Evolutionary conservation across 2,329 filamentous ascomycete genomes (phyloP).

Genomic region (Nannizziopsis barbatae): DNA sequence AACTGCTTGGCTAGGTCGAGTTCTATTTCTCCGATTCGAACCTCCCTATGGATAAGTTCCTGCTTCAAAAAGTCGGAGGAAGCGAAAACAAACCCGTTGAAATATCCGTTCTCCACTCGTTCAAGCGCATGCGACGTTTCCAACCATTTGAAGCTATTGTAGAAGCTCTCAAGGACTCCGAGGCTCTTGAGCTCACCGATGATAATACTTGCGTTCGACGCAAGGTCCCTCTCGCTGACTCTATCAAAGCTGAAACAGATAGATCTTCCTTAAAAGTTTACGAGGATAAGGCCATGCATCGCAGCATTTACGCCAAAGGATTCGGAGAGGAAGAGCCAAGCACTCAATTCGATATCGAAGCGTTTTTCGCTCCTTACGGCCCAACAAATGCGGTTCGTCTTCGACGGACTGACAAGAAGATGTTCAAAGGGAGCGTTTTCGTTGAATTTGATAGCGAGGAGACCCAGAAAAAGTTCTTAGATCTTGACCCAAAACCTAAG

Average conservation of each 20-base stretch:
- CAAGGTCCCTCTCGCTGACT: slow-evolving; percentile 55
- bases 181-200: slow-evolving; percentile 60
- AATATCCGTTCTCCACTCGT: slow-evolving; percentile 65
- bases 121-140: slow-evolving; percentile 95
- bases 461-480: slow-evolving; percentile 67
- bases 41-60: slow-evolving; percentile 75
- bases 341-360: slow-evolving; percentile 88
- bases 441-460: slow-evolving; percentile 81
- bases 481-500: slow-evolving; percentile 65
- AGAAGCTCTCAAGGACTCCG: slow-evolving; percentile 67
- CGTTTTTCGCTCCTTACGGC: slow-evolving; percentile 75
- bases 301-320: slow-evolving; percentile 84
- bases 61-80: slow-evolving; percentile 68
- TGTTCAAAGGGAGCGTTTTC: slow-evolving; percentile 95
- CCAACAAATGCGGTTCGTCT: slow-evolving; percentile 74
- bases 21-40: slow-evolving; percentile 95
- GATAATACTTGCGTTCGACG: slow-evolving; percentile 62
- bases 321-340: slow-evolving; percentile 75
- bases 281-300: slow-evolving; percentile 55
- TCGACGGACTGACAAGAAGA: slow-evolving; percentile 58
- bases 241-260: slow-evolving; percentile 45
- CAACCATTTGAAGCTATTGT: slow-evolving; percentile 76
- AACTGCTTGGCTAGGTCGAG: slow-evolving; percentile 53
- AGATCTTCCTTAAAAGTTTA: slow-evolving; percentile 44
- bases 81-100: slow-evolving; percentile 63